These are phyloP conservation scores for Aspergillus cavernicola DNA, from an alignment of 495 filamentous ascomycete species.

Conservation along the genomic window DNA sequence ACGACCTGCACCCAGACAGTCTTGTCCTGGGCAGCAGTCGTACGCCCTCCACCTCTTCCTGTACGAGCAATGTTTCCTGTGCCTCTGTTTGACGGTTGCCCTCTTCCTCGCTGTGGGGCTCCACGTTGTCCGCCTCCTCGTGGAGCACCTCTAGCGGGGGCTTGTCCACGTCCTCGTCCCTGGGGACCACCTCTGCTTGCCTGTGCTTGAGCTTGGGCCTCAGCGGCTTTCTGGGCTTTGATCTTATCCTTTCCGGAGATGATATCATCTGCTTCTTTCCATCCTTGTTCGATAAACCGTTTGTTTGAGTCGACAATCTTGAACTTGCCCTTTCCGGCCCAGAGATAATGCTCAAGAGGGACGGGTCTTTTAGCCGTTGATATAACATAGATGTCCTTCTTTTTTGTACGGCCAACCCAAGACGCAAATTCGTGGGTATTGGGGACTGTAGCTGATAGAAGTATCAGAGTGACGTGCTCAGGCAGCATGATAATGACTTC, in stretches of 20 bases:
- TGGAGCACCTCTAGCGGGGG: slow-evolving; percentile 31
- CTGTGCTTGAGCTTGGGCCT: slow-evolving; percentile 43
- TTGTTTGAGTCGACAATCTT: slow-evolving; percentile 95
- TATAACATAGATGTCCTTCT: slow-evolving; percentile 98
- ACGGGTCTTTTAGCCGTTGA: slow-evolving; percentile 94
- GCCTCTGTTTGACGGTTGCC: slow-evolving; percentile 54
- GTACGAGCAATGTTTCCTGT: slow-evolving; percentile 84
- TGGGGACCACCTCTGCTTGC: slow-evolving; percentile 51
- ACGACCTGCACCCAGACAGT: slow-evolving; percentile 97
- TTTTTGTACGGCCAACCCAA: slow-evolving; percentile 97
- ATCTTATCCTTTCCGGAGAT: slow-evolving; percentile 78
- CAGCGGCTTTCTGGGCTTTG: slow-evolving; percentile 52
- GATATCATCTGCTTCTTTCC: slow-evolving; percentile 88
- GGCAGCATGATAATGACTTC: slow-evolving; percentile 99
- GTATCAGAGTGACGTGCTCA: slow-evolving; percentile 90
- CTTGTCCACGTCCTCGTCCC: slow-evolving; percentile 43
- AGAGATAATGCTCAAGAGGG: slow-evolving; percentile 92
- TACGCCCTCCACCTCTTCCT: slow-evolving; percentile 77
- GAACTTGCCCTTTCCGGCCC: slow-evolving; percentile 85
- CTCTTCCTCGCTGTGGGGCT: slow-evolving; percentile 55
- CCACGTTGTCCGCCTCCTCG: slow-evolving; percentile 39
- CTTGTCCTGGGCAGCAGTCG: slow-evolving; percentile 85
- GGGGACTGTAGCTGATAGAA: slow-evolving; percentile 93
- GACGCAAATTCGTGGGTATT: slow-evolving; percentile 98
- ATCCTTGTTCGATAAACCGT: slow-evolving; percentile 81